Percentiles rank a stretch among this genome's conserved stretches.
phyloP scores from a whole-genome alignment of 192 early-diverging fungal genomes.

The Geranomyces variabilis region DNA sequence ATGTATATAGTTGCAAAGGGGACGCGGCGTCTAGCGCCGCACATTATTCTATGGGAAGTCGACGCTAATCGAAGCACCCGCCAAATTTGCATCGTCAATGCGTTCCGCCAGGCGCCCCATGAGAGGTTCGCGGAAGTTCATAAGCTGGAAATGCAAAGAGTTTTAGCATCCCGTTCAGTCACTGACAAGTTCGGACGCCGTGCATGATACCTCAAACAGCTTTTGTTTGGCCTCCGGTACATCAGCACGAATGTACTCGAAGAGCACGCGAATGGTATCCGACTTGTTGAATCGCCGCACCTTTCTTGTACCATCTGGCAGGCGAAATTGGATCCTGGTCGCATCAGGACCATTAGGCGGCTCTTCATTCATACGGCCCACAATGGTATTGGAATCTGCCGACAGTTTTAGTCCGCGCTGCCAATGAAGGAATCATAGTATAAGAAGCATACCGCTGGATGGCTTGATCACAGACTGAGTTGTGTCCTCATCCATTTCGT shows the following conservation, averaged over 20 bases:
- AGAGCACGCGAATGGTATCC: slow-evolving; percentile 73
- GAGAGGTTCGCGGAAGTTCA: slow-evolving; percentile 70
- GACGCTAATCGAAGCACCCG: slow-evolving; percentile 25
- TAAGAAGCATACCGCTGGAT: no score
- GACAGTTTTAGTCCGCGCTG: not conserved
- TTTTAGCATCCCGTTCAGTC: slow-evolving; percentile 6
- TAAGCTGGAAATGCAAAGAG: slow-evolving; percentile 38
- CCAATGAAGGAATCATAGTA: no score
- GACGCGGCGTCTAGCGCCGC: no score
- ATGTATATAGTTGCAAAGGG: no score
- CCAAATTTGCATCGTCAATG: slow-evolving; percentile 65
- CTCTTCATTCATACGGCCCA: slow-evolving; percentile 34
- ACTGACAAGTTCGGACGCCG: no score
- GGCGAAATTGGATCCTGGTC: slow-evolving; percentile 81
- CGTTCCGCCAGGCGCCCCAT: slow-evolving; percentile 67
- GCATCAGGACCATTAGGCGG: slow-evolving; percentile 57
- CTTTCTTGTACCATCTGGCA: slow-evolving; percentile 77
- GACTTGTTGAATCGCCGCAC: slow-evolving; percentile 77
- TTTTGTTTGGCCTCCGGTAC: slow-evolving; percentile 64
- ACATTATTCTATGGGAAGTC: slow-evolving; percentile 28
- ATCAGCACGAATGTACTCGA: slow-evolving; percentile 81
- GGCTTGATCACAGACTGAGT: not conserved
- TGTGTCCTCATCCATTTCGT: not conserved
- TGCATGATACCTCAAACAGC: slow-evolving; percentile 68
- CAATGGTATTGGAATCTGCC: slow-evolving; percentile 39